Evolutionary conservation across 345 rosid genomes (phyloP).

Genomic region (Arabis alpina): DNA sequence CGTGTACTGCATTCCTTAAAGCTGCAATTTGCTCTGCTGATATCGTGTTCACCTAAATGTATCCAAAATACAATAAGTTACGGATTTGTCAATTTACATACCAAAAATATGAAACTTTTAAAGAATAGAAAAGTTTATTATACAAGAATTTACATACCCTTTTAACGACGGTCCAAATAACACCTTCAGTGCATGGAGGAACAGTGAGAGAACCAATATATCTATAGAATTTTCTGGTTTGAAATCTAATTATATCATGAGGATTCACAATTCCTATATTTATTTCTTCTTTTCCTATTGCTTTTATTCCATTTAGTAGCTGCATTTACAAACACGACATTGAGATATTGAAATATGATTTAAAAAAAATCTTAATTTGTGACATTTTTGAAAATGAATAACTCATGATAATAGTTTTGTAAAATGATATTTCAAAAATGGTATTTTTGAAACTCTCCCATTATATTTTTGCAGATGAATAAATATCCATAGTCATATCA

Average conservation of each 20-base stretch:
- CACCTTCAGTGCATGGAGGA: slow-evolving; percentile 83
- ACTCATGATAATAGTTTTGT: neutral
- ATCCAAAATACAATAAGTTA: neutral
- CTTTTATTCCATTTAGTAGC: slow-evolving; percentile 51
- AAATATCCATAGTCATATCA: too few relatives aligned
- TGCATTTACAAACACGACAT: slow-evolving; percentile 28
- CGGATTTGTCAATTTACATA: neutral
- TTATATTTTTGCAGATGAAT: too few relatives aligned
- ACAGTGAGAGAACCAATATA: slow-evolving; percentile 72
- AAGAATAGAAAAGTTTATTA: neutral
- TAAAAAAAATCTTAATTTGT: too few relatives aligned
- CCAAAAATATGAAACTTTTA: neutral
- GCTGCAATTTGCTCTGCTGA: slow-evolving; percentile 63
- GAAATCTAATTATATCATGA: slow-evolving; percentile 48
- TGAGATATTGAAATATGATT: too few relatives aligned
- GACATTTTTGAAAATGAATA: too few relatives aligned
- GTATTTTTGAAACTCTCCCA: too few relatives aligned
- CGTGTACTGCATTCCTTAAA: slow-evolving; percentile 57
- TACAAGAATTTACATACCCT: slow-evolving; percentile 42
- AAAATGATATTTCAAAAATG: too few relatives aligned
- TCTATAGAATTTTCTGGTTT: slow-evolving; percentile 63
- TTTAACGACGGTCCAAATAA: slow-evolving; percentile 65
- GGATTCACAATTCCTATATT: slow-evolving; percentile 58
- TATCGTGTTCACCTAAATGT: slow-evolving; percentile 61
- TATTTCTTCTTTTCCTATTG: slow-evolving; percentile 37